phyloP scores from a whole-genome alignment of 805 yeast species.

The Suhomyces sp. region DNA sequence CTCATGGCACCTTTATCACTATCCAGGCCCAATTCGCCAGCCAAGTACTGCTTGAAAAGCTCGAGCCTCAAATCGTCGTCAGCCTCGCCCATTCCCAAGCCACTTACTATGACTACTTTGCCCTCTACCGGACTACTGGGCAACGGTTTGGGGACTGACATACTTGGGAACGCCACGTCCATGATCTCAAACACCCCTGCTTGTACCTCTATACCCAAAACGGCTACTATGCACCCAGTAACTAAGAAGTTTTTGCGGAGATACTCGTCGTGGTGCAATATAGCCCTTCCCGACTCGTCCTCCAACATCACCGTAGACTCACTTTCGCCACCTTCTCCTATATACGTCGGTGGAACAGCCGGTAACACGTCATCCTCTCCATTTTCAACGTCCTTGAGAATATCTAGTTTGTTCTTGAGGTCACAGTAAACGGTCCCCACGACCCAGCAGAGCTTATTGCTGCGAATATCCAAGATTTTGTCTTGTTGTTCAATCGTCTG shows the following conservation, averaged over 20 bases:
- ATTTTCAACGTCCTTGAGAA: constrained; percentile 73
- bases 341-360: constrained; percentile 28
- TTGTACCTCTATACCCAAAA: constrained; percentile 79
- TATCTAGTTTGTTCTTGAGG: constrained; percentile 79
- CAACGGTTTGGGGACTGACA: constrained; percentile 51
- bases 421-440: constrained; percentile 86
- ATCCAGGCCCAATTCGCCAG: constrained; percentile 60
- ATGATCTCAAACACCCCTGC: constrained; percentile 83
- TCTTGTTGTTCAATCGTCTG: constrained; percentile 30
- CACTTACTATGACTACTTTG: constrained; percentile 73
- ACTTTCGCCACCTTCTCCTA: constrained; percentile 50
- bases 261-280: constrained; percentile 59
- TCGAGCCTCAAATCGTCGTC: constrained; percentile 48
- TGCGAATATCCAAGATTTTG: constrained; percentile 56
- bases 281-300: constrained; percentile 88
- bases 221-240: constrained; percentile 86
- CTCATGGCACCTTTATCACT: constrained; percentile 21
- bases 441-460: constrained; percentile 70
- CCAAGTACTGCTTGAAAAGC: constrained; percentile 62
- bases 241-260: constrained; percentile 59
- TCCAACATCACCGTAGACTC: constrained; percentile 71
- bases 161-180: constrained; percentile 71
- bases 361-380: constrained; percentile 52
- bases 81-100: constrained; percentile 55
- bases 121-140: constrained; percentile 9